Evolutionary conservation across 2,329 filamentous ascomycete genomes (phyloP).

Genomic region (Botrytis fragariae): DNA sequence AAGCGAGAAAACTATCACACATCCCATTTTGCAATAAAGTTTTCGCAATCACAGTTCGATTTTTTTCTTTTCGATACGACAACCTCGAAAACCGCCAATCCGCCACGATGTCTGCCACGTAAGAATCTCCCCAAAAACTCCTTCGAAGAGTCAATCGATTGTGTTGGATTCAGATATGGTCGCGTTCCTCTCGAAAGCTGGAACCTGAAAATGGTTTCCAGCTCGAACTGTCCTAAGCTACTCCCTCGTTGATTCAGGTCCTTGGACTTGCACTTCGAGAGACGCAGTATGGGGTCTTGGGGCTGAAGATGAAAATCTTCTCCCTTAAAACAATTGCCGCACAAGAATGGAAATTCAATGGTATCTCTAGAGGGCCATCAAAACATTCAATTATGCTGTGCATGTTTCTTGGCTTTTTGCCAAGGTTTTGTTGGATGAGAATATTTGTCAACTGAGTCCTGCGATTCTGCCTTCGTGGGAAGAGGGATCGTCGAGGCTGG

Average conservation of each 20-base stretch:
- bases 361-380: constrained; percentile 25
- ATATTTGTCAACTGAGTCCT: constrained; percentile 35
- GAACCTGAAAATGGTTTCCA: constrained; percentile 53
- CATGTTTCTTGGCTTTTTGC: constrained; percentile 50
- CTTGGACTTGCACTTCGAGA: constrained; percentile 54
- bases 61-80: constrained; percentile 27
- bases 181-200: constrained; percentile 73
- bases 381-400: constrained; percentile 34
- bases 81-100: constrained; percentile 42
- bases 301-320: constrained; percentile 67
- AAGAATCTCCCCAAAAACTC: constrained; percentile 27
- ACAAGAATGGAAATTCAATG: constrained; percentile 38
- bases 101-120: constrained; percentile 54
- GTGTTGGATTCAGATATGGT: constrained; percentile 54
- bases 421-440: constrained; percentile 79
- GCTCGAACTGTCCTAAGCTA: constrained; percentile 72
- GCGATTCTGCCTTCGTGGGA: constrained; percentile 24
- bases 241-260: constrained; percentile 56
- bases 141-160: constrained; percentile 33
- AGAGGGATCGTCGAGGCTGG: constrained; percentile 32
- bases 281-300: constrained; percentile 71
- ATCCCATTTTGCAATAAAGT: constrained; percentile 6
- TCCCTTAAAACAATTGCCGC: constrained; percentile 74
- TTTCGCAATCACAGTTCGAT: background rate
- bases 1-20: constrained; percentile 18